These are phyloP conservation scores for Moesziomyces sp. DNA, from an alignment of 1,284 basidiomycete genomes.

Conservation along the genomic window DNA sequence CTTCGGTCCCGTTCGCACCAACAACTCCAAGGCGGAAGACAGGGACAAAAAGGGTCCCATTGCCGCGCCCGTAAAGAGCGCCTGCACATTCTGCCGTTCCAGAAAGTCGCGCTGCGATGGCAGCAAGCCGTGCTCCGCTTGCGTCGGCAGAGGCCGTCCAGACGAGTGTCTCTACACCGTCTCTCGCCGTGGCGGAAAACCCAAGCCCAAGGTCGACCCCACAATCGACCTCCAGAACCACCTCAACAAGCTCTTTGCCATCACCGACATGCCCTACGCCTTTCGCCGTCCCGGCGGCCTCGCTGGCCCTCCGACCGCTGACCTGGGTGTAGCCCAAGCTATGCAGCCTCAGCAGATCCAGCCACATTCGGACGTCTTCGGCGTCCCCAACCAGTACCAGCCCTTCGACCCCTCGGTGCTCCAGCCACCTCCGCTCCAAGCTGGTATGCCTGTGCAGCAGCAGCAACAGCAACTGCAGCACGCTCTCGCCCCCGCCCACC, in stretches of 20 bases:
- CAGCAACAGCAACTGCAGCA: not conserved
- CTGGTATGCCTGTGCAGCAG: constrained; percentile 6
- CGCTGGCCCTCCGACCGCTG: constrained; percentile 19
- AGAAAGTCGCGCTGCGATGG: constrained; percentile 63
- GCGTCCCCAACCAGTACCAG: constrained; percentile 29
- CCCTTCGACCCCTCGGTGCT: constrained; percentile 28
- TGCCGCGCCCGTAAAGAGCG: constrained; percentile 56
- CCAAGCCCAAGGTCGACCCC: constrained; percentile 55
- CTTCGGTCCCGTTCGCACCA: constrained; percentile 31
- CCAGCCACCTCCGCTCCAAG: constrained; percentile 14
- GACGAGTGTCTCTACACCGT: constrained; percentile 62
- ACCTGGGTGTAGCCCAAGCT: constrained; percentile 5
- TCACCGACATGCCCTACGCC: constrained; percentile 55
- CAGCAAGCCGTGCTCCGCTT: constrained; percentile 59
- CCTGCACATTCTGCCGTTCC: constrained; percentile 56
- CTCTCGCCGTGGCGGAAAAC: constrained; percentile 61
- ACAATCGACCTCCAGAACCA: constrained; percentile 51
- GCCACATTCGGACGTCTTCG: constrained; percentile 25
- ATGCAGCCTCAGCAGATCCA: constrained; percentile 22
- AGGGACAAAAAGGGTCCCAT: constrained; percentile 46
- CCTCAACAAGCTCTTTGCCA: constrained; percentile 55
- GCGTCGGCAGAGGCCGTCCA: constrained; percentile 45
- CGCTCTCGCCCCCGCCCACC: constrained; percentile 7
- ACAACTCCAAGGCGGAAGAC: constrained; percentile 34
- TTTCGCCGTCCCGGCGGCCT: constrained; percentile 55